Conservation (phyloP, 2,329 filamentous ascomycete species). For the Thermoascus crustaceus region DNA sequence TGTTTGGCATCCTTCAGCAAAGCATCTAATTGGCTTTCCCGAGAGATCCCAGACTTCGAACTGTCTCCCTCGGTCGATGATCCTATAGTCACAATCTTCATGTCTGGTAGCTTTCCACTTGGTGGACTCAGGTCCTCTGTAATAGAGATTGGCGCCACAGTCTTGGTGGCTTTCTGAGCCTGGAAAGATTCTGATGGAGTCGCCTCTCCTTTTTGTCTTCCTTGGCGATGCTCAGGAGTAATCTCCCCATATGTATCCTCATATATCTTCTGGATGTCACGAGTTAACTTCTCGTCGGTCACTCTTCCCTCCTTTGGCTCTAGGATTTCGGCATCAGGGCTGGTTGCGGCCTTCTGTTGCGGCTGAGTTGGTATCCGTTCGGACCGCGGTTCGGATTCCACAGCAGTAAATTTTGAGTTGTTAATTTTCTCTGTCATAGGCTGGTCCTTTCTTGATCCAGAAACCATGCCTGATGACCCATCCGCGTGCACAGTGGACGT, state of each 20-base stretch:
- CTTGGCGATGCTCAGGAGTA: constrained; percentile 9
- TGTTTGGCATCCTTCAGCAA: constrained; percentile 3
- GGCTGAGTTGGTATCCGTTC: too few relatives aligned
- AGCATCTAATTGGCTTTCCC: not conserved
- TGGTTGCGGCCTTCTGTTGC: not conserved
- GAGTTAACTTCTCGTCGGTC: constrained; percentile 6
- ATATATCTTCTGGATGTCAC: constrained; percentile 15
- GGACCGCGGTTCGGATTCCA: too few relatives aligned
- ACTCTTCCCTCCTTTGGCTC: not conserved
- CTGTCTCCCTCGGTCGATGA: not conserved
- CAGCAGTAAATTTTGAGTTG: too few relatives aligned
- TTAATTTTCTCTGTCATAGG: too few relatives aligned
- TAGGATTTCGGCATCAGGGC: not conserved
- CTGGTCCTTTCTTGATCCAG: too few relatives aligned
- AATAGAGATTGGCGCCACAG: constrained; percentile 1
- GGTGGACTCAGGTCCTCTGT: not conserved
- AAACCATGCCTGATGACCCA: not conserved
- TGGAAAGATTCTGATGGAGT: too few relatives aligned
- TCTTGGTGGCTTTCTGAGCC: constrained; percentile 3
- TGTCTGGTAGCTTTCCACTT: not conserved
- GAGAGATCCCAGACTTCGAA: not conserved
- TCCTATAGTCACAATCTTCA: not conserved
- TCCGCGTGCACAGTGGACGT: constrained; percentile 9
- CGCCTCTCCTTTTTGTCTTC: too few relatives aligned
- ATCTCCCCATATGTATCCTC: constrained; percentile 16